A percentile compares a stretch with the other conserved stretches of the same genome.
These are phyloP conservation scores for Barnettozyma populi DNA, from an alignment of 805 yeast genomes.

Conservation along the genomic window DNA sequence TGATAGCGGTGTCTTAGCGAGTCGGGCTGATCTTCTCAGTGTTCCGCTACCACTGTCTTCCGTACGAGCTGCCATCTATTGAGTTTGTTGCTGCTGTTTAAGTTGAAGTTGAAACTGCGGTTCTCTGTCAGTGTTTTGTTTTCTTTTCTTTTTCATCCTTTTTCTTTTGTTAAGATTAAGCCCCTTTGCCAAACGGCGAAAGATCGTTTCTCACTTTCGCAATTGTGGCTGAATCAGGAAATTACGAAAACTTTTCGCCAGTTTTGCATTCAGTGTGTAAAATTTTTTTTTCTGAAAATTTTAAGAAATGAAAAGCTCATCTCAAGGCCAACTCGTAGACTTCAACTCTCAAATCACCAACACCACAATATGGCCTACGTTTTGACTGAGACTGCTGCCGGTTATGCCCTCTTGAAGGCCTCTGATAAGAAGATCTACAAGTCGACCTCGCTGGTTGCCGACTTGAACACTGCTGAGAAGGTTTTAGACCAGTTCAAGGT, in stretches of 20 bases:
- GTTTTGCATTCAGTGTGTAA: neutral
- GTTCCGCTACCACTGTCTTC: neutral
- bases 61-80: neutral
- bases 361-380: slow-evolving; percentile 63
- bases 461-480: slow-evolving; percentile 75
- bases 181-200: neutral
- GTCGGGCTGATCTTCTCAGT: slow-evolving; percentile 1
- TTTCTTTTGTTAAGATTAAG: neutral
- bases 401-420: slow-evolving; percentile 95
- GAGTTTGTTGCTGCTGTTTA: neutral
- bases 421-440: slow-evolving; percentile 96
- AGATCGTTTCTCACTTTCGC: neutral
- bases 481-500: slow-evolving; percentile 88
- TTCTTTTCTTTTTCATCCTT: neutral
- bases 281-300: slow-evolving; percentile 11
- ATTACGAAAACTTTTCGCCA: neutral
- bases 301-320: slow-evolving; percentile 3
- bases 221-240: neutral
- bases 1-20: neutral
- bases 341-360: neutral
- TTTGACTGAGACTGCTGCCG: slow-evolving; percentile 97
- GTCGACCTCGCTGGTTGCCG: slow-evolving; percentile 65
- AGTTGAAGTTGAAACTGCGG: neutral
- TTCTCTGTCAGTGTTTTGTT: neutral
- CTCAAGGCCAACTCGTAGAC: neutral